Conservation (phyloP, 768 basidiomycete species). For the Hygrocybe coccinea region DNA sequence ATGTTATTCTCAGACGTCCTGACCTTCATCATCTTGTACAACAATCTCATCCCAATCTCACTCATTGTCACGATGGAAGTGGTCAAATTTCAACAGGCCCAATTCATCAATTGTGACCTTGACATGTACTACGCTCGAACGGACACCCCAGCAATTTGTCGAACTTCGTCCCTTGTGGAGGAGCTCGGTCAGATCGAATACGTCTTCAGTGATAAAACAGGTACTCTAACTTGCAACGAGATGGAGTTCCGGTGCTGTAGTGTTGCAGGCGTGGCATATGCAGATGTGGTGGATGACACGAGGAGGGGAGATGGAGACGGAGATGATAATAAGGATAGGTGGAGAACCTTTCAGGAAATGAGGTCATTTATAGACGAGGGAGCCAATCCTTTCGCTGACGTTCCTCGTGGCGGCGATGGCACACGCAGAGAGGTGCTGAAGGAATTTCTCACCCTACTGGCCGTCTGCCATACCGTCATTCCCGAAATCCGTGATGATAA, state of each 20-base stretch:
- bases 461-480: slow-evolving; percentile 98
- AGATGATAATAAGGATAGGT: slow-evolving; percentile 55
- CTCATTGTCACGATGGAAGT: slow-evolving; percentile 99
- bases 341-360: slow-evolving; percentile 80
- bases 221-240: slow-evolving; percentile 93
- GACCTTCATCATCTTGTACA: slow-evolving; percentile 98
- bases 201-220: slow-evolving; percentile 92
- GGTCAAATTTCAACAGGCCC: slow-evolving; percentile 97
- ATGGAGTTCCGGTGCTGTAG: slow-evolving; percentile 95
- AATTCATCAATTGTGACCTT: slow-evolving; percentile 93
- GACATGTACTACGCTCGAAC: slow-evolving; percentile 98
- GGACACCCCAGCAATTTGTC: slow-evolving; percentile 93
- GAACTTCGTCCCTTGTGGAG: slow-evolving; percentile 97
- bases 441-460: slow-evolving; percentile 78
- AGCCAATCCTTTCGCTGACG: slow-evolving; percentile 57
- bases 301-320: slow-evolving; percentile 62
- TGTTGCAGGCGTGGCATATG: slow-evolving; percentile 84
- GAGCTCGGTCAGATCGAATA: slow-evolving; percentile 98
- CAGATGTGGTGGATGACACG: slow-evolving; percentile 85
- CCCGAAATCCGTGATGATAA: slow-evolving; percentile 89
- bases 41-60: slow-evolving; percentile 98
- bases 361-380: slow-evolving; percentile 47
- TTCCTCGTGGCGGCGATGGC: slow-evolving; percentile 29
- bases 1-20: slow-evolving; percentile 66
- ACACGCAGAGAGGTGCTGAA: slow-evolving; percentile 51